Evolutionary conservation across 148 eudicot species (phyloP), one percentile per base, ranked within the genome.

Genomic region (Vaccinium vitisidaea): DNA sequence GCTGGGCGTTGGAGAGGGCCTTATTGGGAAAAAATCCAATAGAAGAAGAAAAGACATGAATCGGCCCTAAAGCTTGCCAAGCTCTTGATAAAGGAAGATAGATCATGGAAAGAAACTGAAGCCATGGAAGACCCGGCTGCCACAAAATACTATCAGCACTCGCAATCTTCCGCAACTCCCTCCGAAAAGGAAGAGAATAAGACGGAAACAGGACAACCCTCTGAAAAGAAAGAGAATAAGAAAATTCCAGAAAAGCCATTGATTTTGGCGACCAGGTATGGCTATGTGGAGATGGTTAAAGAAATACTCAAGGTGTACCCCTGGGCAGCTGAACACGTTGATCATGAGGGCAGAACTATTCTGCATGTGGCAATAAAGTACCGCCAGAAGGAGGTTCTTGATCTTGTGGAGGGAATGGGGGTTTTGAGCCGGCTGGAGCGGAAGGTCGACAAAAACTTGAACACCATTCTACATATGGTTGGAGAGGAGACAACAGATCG

Each of bases 291-390:
- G 54, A 81, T 65, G 6, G 75, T 81, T 7, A 32, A 43, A 25
- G 36, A 59, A n/a, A 80, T 80, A 61, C 55, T 80, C 11, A 0
- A 46, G 1, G 48, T 48, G 43, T n/a, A 81, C 23, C 83, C 75
- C 3, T 49, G 53, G 43, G 75, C 83, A 63, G 83, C 65, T 67
- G 83, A 81, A 10, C 54, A 81, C 39, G 8, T 81, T 21, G 83
- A 81, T 67, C 4, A 2, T 18, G 1, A 65, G 16, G 75, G 43
- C 43, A 32, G 75, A 23, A 81, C 83, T 14, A 65, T 81, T 81
- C 30, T 81, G 6, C 83, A 81, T 3, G 19, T 81, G 15, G 83
- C 83, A 3, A 81, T 65, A 8, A 46, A 81, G 58, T 81, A 81
- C 43, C 56, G 75, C n/a, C 74, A 59, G 25, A 14, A 14, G 8